Conservation (phyloP, 345 rosid genomes). For the Gossypium mustelinum region DNA sequence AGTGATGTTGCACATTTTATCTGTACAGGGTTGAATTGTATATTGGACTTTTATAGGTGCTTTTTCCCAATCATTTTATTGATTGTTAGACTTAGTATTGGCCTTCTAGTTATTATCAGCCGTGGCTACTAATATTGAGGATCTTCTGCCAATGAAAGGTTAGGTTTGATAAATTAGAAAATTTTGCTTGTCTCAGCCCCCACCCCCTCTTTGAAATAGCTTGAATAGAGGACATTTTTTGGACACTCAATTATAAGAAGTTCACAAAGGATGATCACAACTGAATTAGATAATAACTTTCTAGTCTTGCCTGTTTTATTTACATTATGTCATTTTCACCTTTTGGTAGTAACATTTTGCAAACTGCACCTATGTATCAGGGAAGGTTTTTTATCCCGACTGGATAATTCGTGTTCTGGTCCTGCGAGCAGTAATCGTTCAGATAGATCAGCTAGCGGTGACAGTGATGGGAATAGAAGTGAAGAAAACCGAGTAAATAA, state of each 20-base stretch:
- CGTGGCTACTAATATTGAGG: background rate
- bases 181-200: background rate
- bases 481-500: conserved; percentile 39
- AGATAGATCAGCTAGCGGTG: conserved; percentile 57
- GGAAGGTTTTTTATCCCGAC: conserved; percentile 81
- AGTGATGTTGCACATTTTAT: background rate
- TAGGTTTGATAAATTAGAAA: background rate
- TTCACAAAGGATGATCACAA: background rate
- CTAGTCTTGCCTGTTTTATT: background rate
- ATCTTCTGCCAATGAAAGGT: background rate
- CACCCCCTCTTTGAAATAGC: background rate
- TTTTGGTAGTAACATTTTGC: conserved; percentile 10
- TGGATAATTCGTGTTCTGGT: conserved; percentile 51
- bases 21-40: background rate
- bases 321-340: background rate
- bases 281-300: background rate
- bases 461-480: conserved; percentile 36
- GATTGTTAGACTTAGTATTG: background rate
- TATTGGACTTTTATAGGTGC: background rate
- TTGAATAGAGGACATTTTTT: background rate
- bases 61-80: conserved; percentile 1
- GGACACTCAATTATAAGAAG: background rate
- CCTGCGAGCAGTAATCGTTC: conserved; percentile 54
- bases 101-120: background rate
- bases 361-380: conserved; percentile 32